These are phyloP conservation scores for Penicillium longicatenatum DNA, from an alignment of 495 filamentous ascomycete genomes.

Conservation along the genomic window DNA sequence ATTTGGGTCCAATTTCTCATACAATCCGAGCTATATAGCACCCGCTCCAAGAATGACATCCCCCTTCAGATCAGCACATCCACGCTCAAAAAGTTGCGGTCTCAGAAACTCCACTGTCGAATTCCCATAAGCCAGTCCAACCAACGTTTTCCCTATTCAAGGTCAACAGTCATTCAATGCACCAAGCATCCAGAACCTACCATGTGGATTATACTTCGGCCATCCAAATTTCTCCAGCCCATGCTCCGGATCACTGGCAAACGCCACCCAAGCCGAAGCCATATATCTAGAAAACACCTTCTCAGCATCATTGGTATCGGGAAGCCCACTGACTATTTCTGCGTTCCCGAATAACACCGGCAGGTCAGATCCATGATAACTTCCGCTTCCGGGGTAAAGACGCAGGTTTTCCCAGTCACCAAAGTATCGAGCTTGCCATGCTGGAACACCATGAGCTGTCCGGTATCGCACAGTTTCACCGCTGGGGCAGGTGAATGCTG, in stretches of 20 bases:
- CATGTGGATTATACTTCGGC: conserved; percentile 35
- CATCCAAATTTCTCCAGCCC: conserved; percentile 45
- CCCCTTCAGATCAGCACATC: conserved; percentile 7
- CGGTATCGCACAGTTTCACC: conserved; percentile 35
- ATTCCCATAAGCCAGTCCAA: conserved; percentile 12
- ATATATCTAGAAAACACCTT: conserved; percentile 38
- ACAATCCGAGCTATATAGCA: conserved; percentile 1
- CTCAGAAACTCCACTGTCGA: not conserved
- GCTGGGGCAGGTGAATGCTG: conserved; percentile 49
- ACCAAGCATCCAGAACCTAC: conserved; percentile 17
- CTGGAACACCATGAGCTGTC: conserved; percentile 33
- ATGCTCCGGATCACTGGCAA: conserved; percentile 48
- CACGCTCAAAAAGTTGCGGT: conserved; percentile 7
- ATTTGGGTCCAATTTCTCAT: not conserved
- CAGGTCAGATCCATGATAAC: conserved; percentile 52
- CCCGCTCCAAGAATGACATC: conserved; percentile 1
- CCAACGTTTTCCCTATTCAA: conserved; percentile 5
- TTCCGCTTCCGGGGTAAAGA: conserved; percentile 45
- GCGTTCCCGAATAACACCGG: conserved; percentile 52
- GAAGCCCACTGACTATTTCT: conserved; percentile 35
- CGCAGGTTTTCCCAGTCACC: conserved; percentile 49
- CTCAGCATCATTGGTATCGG: conserved; percentile 28
- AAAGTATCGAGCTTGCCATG: conserved; percentile 56
- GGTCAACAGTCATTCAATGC: not conserved
- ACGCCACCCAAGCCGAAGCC: conserved; percentile 50